Base-by-base conservation (phyloP, 2,329 filamentous ascomycete genomes). In the Lizonia empirigonia region DNA sequence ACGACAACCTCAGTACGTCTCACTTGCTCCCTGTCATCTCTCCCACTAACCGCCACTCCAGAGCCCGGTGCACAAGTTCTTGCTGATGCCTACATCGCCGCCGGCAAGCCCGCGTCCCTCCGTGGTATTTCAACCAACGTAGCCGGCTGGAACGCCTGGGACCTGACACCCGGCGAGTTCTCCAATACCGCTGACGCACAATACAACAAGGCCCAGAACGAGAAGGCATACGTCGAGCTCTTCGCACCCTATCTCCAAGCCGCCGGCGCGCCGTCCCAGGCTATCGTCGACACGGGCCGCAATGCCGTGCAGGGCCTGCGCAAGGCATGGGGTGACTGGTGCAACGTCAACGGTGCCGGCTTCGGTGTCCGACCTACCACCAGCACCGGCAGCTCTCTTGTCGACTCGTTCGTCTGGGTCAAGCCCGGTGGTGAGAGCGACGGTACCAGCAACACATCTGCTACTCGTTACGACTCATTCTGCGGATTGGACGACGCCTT, bases 341-440 rank as follows among this genome's bases (percentile, higher is more conserved):
- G 85, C 77, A 88, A 87, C 68, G 77, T 87, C 60, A 81, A 78
- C 50, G 83, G 82, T 34, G 82, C 84, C 42, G 85, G 85, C 10
- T 88, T 87, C 59, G 86, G 86, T 58, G 73, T 74, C 13, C 80
- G 84, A 9, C 85, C 85, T 1, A 82, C 82, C 0, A 74, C 81
- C 20, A 76, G 80, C 67, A 89, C 86, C 4, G 84, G 83, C 13
- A 77, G 82, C 53, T 65, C 73, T 1, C 74, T 85, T 19, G 77
- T 80, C 18, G 86, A 89, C 69, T 81, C 85, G 23, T 86, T 88
- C 58, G 85, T 88, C 52, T 89, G 86, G 86, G 76, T 88, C 62
- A 89, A 89, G 80, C 86, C 86, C 5, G 86, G 86, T 60, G 79
- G 79, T 46, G 80, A 82, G 68, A 76, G 74, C 16, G 80, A 82